Base-by-base conservation (phyloP, 306 rosid species). In the Glycine soja region DNA sequence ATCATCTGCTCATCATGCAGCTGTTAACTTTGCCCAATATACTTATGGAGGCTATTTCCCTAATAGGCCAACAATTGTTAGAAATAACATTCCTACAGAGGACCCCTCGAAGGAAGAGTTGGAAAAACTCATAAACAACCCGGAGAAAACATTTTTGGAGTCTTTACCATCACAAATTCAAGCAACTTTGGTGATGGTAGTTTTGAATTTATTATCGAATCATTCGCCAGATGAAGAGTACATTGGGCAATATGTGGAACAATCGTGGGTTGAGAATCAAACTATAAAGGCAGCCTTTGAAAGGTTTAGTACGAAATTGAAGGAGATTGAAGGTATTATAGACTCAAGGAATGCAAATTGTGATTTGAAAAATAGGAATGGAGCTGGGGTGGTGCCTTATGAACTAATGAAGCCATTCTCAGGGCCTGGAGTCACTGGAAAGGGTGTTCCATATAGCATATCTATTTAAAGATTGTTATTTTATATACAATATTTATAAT, bases 1-100 rank as follows among this genome's bases (percentile, higher is more conserved):
- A 32, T 40, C 85, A 2, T 80, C 82, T 15, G 87, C 82, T 12
- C 82, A 84, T 30, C 82, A 84, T 74, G 87, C 87, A 40, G 56
- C 87, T 1, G 70, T 61, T 19, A 84, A 84, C 65, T 85, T 80
- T 53, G 36, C 58, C 2, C 66, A 59, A 24, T 59, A 59, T 10
- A 59, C 66, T 19, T 59, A 19, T 19, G 66, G 66, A 9, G 66
- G 66, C 36, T 59, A 19, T 59, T 59, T 59, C 10, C 66, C 66
- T 59, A 59, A 59, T 4, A 3, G 66, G 24, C 66, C 66, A 1
- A 59, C 14, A 8, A 59, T 24, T 59, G n/a, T 7, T 59, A 59
- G 66, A 59, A 59, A 8, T 7, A 59, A 19, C 3, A 59, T 59
- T 4, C 66, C 66, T 10, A 59, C 40, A 19, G 66, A 59, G 19